A percentile compares a stretch with the other conserved stretches of the same genome.
phyloP scores from a whole-genome alignment of 345 rosid species.

The Mallotus nudiflorus region DNA sequence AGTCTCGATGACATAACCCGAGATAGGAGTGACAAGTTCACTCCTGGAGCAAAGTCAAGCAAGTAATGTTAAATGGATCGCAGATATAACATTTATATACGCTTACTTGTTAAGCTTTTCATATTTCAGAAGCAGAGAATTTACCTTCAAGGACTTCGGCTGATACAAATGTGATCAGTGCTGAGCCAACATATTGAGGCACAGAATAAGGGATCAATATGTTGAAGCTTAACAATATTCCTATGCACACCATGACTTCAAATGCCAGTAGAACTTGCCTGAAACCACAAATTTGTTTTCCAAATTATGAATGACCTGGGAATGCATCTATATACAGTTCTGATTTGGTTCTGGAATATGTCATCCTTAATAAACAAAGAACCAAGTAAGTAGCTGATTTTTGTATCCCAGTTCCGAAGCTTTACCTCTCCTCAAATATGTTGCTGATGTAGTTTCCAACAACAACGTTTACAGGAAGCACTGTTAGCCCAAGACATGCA shows the following conservation, averaged over 20 bases:
- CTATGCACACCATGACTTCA: conserved; percentile 56
- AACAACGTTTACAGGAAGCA: conserved; percentile 78
- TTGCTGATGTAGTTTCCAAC: conserved; percentile 96
- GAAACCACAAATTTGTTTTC: conserved; percentile 31
- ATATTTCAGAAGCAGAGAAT: background rate
- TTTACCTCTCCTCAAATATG: conserved; percentile 95
- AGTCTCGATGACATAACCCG: conserved; percentile 64
- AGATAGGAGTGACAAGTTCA: conserved; percentile 54
- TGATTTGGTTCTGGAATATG: background rate
- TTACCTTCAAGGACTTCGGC: conserved; percentile 70
- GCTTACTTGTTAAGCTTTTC: no score
- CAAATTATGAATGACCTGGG: background rate
- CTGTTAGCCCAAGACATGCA: conserved; percentile 86
- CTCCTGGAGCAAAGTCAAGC: conserved; percentile 36
- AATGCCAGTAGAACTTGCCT: conserved; percentile 95
- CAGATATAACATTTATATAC: no score
- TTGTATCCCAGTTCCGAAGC: background rate
- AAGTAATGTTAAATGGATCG: background rate
- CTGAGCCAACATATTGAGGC: conserved; percentile 51
- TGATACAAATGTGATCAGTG: conserved; percentile 49
- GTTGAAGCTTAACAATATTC: conserved; percentile 55
- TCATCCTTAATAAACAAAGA: no score
- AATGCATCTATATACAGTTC: background rate
- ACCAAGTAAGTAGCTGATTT: background rate
- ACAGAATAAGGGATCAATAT: conserved; percentile 44